These are phyloP conservation scores for Neofusicoccum ribis DNA, from an alignment of 2,329 filamentous ascomycete species.

Conservation along the genomic window DNA sequence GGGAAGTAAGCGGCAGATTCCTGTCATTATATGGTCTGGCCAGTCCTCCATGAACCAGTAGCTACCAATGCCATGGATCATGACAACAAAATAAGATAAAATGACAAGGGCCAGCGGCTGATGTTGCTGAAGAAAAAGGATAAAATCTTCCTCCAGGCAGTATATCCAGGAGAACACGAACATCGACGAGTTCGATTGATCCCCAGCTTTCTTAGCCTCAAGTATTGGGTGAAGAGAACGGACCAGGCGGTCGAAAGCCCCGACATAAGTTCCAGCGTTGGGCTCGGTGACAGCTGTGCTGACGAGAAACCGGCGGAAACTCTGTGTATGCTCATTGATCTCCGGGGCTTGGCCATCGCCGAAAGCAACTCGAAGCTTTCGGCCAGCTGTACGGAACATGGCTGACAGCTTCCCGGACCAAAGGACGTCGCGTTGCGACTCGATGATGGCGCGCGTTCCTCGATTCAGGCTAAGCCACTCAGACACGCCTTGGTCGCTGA, in stretches of 20 bases:
- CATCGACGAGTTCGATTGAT: neutral
- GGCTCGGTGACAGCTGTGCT: neutral
- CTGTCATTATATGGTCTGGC: conserved; percentile 19
- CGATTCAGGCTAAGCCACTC: conserved; percentile 10
- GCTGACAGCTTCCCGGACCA: neutral
- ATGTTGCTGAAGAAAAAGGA: conserved; percentile 13
- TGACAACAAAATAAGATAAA: neutral
- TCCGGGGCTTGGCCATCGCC: neutral
- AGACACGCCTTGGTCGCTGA: neutral
- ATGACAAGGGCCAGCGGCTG: conserved; percentile 16
- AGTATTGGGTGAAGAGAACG: neutral
- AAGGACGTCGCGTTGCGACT: neutral
- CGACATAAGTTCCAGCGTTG: neutral
- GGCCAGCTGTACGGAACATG: neutral
- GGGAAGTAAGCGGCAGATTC: neutral
- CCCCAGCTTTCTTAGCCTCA: neutral
- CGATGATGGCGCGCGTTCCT: conserved; percentile 2
- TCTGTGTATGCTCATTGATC: neutral
- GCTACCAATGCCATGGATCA: neutral
- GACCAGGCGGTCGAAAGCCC: neutral
- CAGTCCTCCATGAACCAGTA: conserved; percentile 17
- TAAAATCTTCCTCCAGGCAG: conserved; percentile 2
- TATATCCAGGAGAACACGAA: conserved; percentile 13
- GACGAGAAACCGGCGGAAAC: neutral
- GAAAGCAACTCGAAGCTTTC: neutral